Evolutionary conservation across 2,329 filamentous ascomycete genomes (phyloP).

Genomic region (Penicillium rolfsii): DNA sequence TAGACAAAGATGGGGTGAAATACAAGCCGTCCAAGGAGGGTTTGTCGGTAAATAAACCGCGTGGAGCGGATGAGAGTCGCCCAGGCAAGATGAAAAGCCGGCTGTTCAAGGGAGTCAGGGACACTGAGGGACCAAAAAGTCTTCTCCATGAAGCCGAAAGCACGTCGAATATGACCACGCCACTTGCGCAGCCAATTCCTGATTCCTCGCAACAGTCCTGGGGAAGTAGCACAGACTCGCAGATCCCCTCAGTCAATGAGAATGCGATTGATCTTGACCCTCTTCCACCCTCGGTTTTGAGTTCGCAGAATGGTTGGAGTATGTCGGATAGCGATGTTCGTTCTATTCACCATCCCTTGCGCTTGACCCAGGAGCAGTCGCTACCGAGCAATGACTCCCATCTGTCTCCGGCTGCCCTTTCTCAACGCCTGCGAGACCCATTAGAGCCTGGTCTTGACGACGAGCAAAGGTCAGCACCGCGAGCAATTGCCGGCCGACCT

Average conservation of each 20-base stretch:
- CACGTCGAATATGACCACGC: constrained; percentile 60
- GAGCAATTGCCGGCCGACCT: constrained; percentile 43
- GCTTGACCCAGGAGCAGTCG: constrained; percentile 30
- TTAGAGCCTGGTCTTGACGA: constrained; percentile 27
- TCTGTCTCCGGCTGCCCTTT: constrained; percentile 27
- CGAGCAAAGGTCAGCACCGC: constrained; percentile 47
- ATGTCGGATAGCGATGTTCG: constrained; percentile 34
- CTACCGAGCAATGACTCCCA: constrained; percentile 31
- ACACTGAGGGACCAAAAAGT: constrained; percentile 40
- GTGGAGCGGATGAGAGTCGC: constrained; percentile 36
- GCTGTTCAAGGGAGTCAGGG: constrained; percentile 49
- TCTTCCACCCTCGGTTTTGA: constrained; percentile 49
- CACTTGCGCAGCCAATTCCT: constrained; percentile 55
- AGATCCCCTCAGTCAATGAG: constrained; percentile 38
- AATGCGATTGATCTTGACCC: constrained; percentile 45
- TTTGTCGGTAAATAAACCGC: constrained; percentile 30
- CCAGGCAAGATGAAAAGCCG: constrained; percentile 47
- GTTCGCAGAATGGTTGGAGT: constrained; percentile 41
- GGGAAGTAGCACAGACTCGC: constrained; percentile 35
- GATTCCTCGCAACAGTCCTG: constrained; percentile 43
- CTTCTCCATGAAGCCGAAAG: constrained; percentile 49
- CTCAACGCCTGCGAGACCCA: constrained; percentile 30
- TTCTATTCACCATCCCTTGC: constrained; percentile 11
- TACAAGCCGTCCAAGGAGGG: constrained; percentile 39
- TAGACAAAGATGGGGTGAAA: constrained; percentile 26